Evolutionary conservation across 1,139 yeast genomes (phyloP).

Genomic region (Candida tropicalis): DNA sequence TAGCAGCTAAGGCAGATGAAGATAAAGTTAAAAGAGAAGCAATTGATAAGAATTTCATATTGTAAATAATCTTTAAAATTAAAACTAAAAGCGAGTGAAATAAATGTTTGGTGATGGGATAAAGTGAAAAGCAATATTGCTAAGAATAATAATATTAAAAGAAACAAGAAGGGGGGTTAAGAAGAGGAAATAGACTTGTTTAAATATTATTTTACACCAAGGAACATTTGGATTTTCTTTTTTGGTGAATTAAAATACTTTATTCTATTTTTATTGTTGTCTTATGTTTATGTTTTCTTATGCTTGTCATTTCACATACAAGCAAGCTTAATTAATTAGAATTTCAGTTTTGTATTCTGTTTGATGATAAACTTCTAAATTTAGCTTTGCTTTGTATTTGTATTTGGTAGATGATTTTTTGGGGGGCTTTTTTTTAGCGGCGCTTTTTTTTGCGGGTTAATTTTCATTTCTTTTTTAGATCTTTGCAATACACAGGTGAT

Average conservation of each 20-base stretch:
- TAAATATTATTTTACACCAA: background rate
- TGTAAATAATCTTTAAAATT: too few species aligned
- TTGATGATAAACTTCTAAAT: background rate
- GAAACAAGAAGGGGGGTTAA: background rate
- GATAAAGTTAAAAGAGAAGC: slow-evolving; percentile 16
- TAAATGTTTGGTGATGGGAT: background rate
- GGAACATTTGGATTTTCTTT: background rate
- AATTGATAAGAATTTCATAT: slow-evolving; percentile 23
- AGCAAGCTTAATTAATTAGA: too few species aligned
- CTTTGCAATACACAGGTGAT: too few species aligned
- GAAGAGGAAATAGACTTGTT: background rate
- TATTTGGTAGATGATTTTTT: too few species aligned
- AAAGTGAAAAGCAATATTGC: background rate
- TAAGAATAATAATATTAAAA: too few species aligned
- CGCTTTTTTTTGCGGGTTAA: too few species aligned
- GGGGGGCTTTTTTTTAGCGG: too few species aligned
- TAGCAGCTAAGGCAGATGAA: slow-evolving; percentile 25
- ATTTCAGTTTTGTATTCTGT: too few species aligned
- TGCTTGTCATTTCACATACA: background rate
- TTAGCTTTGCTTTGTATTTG: too few species aligned
- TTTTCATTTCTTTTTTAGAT: too few species aligned
- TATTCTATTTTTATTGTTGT: background rate
- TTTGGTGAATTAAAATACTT: background rate
- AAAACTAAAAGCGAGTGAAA: background rate
- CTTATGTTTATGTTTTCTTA: slow-evolving; percentile 2